A percentile compares a stretch with the other conserved stretches of the same genome.
phyloP scores from a whole-genome alignment of 495 filamentous ascomycete genomes.

The Lophiostoma macrostomum region DNA sequence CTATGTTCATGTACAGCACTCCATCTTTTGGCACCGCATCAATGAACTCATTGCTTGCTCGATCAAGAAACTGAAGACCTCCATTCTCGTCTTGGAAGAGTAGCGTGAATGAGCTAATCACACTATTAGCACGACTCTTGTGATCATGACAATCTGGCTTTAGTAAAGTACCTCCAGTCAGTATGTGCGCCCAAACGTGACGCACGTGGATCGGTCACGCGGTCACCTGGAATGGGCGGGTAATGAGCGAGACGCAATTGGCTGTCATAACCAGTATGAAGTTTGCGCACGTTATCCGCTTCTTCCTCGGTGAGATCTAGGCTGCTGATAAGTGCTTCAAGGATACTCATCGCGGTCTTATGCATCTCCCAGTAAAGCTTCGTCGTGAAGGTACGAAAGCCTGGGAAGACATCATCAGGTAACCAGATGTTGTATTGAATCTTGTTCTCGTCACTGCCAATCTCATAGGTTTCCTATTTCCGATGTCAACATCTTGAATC shows the following conservation, averaged over 20 bases:
- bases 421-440: slow-evolving; percentile 65
- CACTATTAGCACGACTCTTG: background rate
- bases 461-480: slow-evolving; percentile 70
- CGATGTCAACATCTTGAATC: background rate
- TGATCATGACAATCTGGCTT: background rate
- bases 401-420: slow-evolving; percentile 55
- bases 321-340: slow-evolving; percentile 22
- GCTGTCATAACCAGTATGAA: slow-evolving; percentile 24
- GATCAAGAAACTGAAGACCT: slow-evolving; percentile 19
- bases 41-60: slow-evolving; percentile 7
- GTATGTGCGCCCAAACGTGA: slow-evolving; percentile 13
- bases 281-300: background rate
- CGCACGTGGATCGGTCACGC: background rate
- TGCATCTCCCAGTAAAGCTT: slow-evolving; percentile 46
- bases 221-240: slow-evolving; percentile 50
- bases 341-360: slow-evolving; percentile 19
- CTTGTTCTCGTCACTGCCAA: slow-evolving; percentile 56
- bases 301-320: slow-evolving; percentile 19
- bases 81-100: slow-evolving; percentile 25
- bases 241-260: slow-evolving; percentile 68
- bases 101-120: slow-evolving; percentile 23
- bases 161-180: slow-evolving; percentile 24
- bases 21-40: slow-evolving; percentile 12
- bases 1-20: slow-evolving; percentile 27
- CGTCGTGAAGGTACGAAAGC: slow-evolving; percentile 59